These are phyloP conservation scores for Epichloe sp. DNA, from an alignment of 2,329 filamentous ascomycete species.

Conservation along the genomic window DNA sequence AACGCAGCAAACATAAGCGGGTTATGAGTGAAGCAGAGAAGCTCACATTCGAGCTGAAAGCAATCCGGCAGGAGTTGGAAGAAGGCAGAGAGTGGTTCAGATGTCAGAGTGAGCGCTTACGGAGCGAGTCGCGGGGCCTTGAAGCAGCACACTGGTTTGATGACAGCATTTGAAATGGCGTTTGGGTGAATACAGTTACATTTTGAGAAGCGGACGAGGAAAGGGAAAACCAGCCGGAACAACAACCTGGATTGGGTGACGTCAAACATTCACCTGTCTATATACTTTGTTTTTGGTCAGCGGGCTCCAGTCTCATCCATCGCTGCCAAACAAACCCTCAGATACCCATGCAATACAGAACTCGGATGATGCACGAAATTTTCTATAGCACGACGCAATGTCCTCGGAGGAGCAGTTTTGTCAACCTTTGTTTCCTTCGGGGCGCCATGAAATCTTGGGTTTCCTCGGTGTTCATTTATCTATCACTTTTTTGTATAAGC, in stretches of 20 bases:
- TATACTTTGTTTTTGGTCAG: background rate
- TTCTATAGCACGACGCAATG: background rate
- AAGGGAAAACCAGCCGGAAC: background rate
- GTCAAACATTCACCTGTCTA: background rate
- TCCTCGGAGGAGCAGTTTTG: background rate
- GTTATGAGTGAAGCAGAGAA: constrained; percentile 30
- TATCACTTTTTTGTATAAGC: constrained; percentile 8
- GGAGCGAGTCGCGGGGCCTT: constrained; percentile 19
- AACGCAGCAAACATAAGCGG: constrained; percentile 21
- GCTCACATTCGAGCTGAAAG: constrained; percentile 26
- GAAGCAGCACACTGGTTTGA: constrained; percentile 22
- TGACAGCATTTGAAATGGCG: constrained; percentile 14
- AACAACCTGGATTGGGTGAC: background rate
- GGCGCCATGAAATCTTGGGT: background rate
- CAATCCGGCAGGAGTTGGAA: constrained; percentile 31
- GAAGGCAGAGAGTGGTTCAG: constrained; percentile 33
- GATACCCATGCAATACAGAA: background rate
- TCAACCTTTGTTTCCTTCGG: background rate
- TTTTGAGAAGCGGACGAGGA: background rate
- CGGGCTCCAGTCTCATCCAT: background rate
- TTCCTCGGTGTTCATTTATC: constrained; percentile 6
- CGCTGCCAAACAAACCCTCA: background rate
- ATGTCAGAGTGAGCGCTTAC: constrained; percentile 30
- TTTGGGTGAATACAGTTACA: background rate
- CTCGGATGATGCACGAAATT: background rate